Evolutionary conservation across 2,329 filamentous ascomycete species (phyloP), one percentile per base, ranked within the genome.

Genomic region (Colletotrichum spaethianum): DNA sequence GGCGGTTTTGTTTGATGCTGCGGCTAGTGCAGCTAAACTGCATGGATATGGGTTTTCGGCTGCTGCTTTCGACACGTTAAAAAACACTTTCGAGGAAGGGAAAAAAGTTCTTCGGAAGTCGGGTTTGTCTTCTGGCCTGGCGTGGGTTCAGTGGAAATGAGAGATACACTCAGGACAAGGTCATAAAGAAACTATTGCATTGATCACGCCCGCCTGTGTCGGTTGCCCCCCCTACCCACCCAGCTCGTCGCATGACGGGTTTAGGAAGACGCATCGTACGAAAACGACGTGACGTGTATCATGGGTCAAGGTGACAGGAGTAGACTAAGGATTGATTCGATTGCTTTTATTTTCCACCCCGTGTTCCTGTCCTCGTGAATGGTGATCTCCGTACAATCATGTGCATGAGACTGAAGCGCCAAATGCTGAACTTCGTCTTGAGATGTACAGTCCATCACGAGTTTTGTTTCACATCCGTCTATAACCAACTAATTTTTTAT

Each of bases 121-220:
- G 60, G 65, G 61, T 53, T 65, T 59, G 40, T 73, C 61, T 73
- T 59, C 63, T 74, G 69, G 69, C 72, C 72, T 69, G 69, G 72
- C 69, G 67, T 65, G 55, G 69, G 68, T 61, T 73, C 59, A 60
- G 61, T 60, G 62, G 62, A 73, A 53, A 66, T 70, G 62, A 57
- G 69, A 74, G 72, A 72, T 52, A 72, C 63, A 72, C 64, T 72
- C 72, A 68, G 69, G 69, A 72, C 69, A 73, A 63, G 69, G 64
- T 69, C 72, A 72, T 72, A 64, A 74, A 73, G 69, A 73, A 74
- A 72, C 55, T 66, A 71, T 63, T 72, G 67, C 67, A 71, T 71
- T 72, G 71, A 63, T 71, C 67, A 65, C 61, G 67, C 67, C 61
- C 48, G 46, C 57, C 33, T 63, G 50, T 62, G 56, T 46, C 59